These are phyloP conservation scores for Colletotrichum neosansevieriae DNA, from an alignment of 2,329 filamentous ascomycete genomes.

Conservation along the genomic window DNA sequence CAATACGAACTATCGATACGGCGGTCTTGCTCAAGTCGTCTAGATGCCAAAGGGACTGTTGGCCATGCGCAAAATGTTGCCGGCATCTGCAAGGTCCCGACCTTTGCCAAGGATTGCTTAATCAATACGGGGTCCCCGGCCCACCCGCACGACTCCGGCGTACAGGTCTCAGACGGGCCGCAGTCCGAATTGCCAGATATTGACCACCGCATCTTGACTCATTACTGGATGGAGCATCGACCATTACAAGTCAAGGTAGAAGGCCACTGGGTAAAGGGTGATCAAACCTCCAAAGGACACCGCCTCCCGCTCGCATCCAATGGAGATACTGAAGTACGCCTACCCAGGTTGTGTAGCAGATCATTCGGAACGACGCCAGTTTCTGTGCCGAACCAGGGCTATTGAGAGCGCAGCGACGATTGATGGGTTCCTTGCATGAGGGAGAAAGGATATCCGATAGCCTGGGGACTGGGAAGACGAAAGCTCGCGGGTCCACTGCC, in stretches of 20 bases:
- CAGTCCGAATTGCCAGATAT: conserved; percentile 5
- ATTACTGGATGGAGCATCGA: neutral
- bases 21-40: neutral
- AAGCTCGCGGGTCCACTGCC: conserved; percentile 12
- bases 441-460: conserved; percentile 22
- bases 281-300: conserved; percentile 30
- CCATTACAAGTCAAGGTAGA: neutral
- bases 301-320: conserved; percentile 2
- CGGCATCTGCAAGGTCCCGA: conserved; percentile 7
- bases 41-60: neutral
- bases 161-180: conserved; percentile 10
- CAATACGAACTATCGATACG: no score
- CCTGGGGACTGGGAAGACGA: conserved; percentile 13
- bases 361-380: conserved; percentile 25
- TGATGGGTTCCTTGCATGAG: conserved; percentile 31
- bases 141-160: conserved; percentile 9
- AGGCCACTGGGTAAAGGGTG: conserved; percentile 4
- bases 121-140: conserved; percentile 19
- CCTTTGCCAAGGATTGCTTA: conserved; percentile 22
- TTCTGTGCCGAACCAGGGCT: conserved; percentile 25
- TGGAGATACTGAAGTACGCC: conserved; percentile 2
- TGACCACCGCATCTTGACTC: neutral
- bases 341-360: conserved; percentile 24
- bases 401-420: neutral
- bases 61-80: neutral